Base-by-base conservation (phyloP, 1,139 yeast species). In the Zygosaccharomyces pseudobailii region DNA sequence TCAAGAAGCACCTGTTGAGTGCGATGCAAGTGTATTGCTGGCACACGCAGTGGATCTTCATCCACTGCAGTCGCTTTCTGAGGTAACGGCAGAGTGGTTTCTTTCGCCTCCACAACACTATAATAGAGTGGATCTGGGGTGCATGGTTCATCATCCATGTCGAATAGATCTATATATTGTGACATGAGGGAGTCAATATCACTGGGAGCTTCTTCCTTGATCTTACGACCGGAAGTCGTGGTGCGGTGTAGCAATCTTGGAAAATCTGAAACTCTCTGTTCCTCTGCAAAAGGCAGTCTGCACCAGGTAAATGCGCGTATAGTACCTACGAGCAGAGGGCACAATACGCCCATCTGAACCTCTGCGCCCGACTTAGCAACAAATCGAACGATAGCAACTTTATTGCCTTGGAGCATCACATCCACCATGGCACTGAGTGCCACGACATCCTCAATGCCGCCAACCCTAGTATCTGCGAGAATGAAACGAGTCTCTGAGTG, bases 261-360 rank as follows among this genome's bases (percentile, higher is more conserved):
- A 55, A 86, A 84, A 40, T 72, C 71, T 13, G 85, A 80, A 10
- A 77, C 69, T 53, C 84, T 79, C 55, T 80, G 84, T 61, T 90
- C 97, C 56, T 88, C 96, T 30, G 76, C 75, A 65, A 79, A 87
- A 1, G 97, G 95, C n/a, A 89, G 62, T 36, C 82, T 71, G 5
- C 66, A 65, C 47, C 73, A 55, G 2, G 75, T 58, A 34, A 79
- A 61, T 0, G 62, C 61, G 27, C 67, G 49, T n/a, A 46, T 40
- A 4, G 23, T 33, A n/a, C 52, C 46, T 1, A 67, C 62, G 30
- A 71, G 62, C 38, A 69, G 59, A 0, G 92, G 96, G 33, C 75
- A 68, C 52, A 84, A 63, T 1, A 76, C 78, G 42, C 83, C 81
- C 65, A 85, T 71, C 46, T 72, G 76, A 1, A 83, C 77, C 25